These are phyloP conservation scores for Metschnikowia amazonensis DNA, from an alignment of 805 yeast species.

Conservation along the genomic window DNA sequence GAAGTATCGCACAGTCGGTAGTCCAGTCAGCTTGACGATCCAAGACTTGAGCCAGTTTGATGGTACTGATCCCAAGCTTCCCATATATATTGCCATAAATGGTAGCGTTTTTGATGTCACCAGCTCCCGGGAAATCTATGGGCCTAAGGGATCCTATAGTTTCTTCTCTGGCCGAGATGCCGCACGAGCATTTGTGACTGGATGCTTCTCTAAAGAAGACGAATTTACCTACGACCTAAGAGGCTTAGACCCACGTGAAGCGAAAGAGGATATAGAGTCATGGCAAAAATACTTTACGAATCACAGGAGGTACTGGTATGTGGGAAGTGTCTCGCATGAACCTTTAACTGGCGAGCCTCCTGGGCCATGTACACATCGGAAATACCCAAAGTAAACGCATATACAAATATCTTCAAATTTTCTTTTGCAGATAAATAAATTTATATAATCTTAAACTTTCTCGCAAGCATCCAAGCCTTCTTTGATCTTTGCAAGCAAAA, in stretches of 20 bases:
- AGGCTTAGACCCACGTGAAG: constrained; percentile 47
- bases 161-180: constrained; percentile 63
- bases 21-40: constrained; percentile 33
- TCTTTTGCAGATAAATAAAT: not conserved
- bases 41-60: constrained; percentile 46
- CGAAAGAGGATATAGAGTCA: constrained; percentile 34
- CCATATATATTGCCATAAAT: constrained; percentile 56
- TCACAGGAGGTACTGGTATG: constrained; percentile 55
- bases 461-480: constrained; percentile 15
- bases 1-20: constrained; percentile 19
- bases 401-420: not conserved
- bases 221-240: constrained; percentile 66
- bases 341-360: constrained; percentile 49
- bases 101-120: constrained; percentile 67
- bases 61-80: constrained; percentile 46
- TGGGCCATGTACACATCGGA: constrained; percentile 37
- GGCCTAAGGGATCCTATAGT: constrained; percentile 54
- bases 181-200: constrained; percentile 67
- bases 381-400: constrained; percentile 10
- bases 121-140: constrained; percentile 47
- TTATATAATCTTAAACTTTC: not conserved
- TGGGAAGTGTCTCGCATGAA: constrained; percentile 51
- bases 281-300: constrained; percentile 54
- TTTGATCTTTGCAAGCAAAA: constrained; percentile 32
- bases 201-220: constrained; percentile 53